Base-by-base conservation (phyloP, 73 alveolate genomes). In the Stentor roeselii region DNA sequence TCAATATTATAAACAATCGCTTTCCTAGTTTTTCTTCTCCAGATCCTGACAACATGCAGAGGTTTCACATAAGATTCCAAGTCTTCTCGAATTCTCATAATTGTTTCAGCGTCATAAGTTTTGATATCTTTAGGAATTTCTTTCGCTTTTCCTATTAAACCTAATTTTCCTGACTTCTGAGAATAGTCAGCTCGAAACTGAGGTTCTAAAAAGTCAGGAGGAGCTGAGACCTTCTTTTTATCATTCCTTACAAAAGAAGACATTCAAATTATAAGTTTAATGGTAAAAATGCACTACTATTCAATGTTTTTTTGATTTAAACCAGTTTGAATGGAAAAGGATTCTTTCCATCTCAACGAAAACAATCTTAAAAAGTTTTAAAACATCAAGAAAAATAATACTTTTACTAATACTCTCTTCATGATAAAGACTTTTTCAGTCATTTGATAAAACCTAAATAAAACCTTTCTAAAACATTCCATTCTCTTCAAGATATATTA, bases 21-120 rank as follows among this genome's bases (percentile, higher is more conserved):
- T 50, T 6, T 50, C 30, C 67, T 6, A 6, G 21, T 50, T 50
- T 50, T 50, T 50, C 67, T 50, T 21, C 67, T 50, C 67, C 67
- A 50, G 6, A 50, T 50, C 67, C 21, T 50, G 67, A 50, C 67
- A 50, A 50, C 21, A 50, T 6, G 67, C 21, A 50, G 21, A 11
- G 67, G 67, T 21, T 50, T 50, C 67, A 50, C 67, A 50, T 50
- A 50, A 50, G 67, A 50, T 50, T 50, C 67, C 6, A 50, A 50
- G 67, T 50, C 67, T 50, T 50, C 67, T 50, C 21, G 6, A 11
- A 50, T 21, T 50, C 21, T 50, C 21, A 6, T 50, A 21, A 50
- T 50, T 11, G 67, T 50, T 50, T 50, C 67, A 50, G 21, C 6
- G 21, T 50, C 67, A 50, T 50, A 50, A 50, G 67, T 11, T 11